A percentile compares a stretch with the other conserved stretches of the same genome.
Conservation (phyloP, 164 flowering plant species). For the Vitis labrusca region DNA sequence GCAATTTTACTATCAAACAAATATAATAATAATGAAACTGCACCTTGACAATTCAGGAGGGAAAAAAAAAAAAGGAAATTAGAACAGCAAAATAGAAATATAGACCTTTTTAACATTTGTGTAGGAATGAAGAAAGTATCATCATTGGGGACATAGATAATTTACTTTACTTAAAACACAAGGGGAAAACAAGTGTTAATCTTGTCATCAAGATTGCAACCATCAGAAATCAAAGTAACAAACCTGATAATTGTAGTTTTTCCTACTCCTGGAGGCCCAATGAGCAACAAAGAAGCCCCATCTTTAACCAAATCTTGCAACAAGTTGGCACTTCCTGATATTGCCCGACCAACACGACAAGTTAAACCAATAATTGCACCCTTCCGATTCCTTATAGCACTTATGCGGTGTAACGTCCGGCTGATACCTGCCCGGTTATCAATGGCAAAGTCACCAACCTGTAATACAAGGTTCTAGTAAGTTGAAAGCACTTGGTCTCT, state of each 20-base stretch:
- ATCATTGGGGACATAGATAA: no score
- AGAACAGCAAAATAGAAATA: no score
- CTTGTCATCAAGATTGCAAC: not conserved
- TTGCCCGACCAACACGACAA: conserved; percentile 92
- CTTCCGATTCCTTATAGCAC: conserved; percentile 86
- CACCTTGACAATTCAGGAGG: no score
- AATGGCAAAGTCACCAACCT: conserved; percentile 94
- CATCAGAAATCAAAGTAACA: not conserved
- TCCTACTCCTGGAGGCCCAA: conserved; percentile 98
- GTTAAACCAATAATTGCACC: conserved; percentile 86
- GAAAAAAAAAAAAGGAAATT: no score
- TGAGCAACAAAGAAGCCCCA: conserved; percentile 83
- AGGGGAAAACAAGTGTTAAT: not conserved
- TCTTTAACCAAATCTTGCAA: conserved; percentile 75
- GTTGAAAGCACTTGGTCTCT: not conserved
- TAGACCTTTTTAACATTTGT: no score
- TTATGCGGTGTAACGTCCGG: conserved; percentile 88
- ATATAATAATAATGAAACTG: no score
- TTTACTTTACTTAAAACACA: not conserved
- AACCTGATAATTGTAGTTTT: conserved; percentile 96
- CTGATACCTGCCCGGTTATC: conserved; percentile 97
- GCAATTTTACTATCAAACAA: no score
- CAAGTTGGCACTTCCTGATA: conserved; percentile 85
- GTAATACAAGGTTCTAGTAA: conserved; percentile 19
- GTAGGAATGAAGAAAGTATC: no score